These are phyloP conservation scores for Arthrinium phaeospermum DNA, from an alignment of 2,329 filamentous ascomycete genomes.

Conservation along the genomic window DNA sequence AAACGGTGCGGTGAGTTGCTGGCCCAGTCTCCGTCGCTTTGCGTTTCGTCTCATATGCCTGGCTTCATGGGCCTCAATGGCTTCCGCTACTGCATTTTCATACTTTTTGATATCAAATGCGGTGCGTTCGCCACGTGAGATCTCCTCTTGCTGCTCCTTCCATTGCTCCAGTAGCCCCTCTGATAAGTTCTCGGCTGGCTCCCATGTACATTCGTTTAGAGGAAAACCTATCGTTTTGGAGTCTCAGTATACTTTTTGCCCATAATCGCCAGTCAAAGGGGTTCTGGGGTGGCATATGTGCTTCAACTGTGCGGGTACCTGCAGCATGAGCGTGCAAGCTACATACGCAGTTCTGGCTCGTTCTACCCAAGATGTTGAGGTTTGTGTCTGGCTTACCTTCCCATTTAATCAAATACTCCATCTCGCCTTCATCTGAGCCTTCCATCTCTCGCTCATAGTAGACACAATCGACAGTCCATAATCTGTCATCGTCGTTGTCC, in stretches of 20 bases:
- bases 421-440: conserved; percentile 34
- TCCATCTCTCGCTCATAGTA: conserved; percentile 50
- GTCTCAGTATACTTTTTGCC: background rate
- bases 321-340: background rate
- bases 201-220: conserved; percentile 62
- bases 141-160: conserved; percentile 47
- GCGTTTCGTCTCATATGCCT: conserved; percentile 52
- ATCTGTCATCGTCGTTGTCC: conserved; percentile 45
- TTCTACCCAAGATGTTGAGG: background rate
- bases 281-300: background rate
- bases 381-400: conserved; percentile 34
- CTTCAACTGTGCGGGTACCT: background rate
- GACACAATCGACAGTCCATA: conserved; percentile 62
- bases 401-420: conserved; percentile 69
- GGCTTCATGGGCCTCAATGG: conserved; percentile 36
- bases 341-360: background rate
- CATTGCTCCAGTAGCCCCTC: conserved; percentile 48
- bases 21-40: conserved; percentile 47
- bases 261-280: background rate
- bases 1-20: conserved; percentile 34
- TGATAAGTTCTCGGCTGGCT: conserved; percentile 52
- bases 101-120: conserved; percentile 48
- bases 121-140: conserved; percentile 38
- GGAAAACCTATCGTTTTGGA: conserved; percentile 49
- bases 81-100: conserved; percentile 39